phyloP scores from a whole-genome alignment of 208 protist genomes.

The Herpetomonas samuelpessoai region DNA sequence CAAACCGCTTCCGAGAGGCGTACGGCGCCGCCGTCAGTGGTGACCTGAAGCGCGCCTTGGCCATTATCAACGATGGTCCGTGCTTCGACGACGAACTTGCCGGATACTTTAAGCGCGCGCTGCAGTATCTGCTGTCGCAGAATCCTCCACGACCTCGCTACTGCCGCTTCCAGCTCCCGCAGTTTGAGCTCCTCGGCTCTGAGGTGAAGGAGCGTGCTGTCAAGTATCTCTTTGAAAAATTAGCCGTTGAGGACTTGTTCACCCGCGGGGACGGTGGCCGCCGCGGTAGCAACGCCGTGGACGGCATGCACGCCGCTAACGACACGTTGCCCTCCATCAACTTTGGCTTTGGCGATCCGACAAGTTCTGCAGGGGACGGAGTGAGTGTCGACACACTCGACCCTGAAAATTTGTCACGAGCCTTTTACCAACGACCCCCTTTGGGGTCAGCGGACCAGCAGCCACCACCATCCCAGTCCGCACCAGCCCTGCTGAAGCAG shows the following conservation, averaged over 20 bases:
- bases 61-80: constrained; percentile 4
- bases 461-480: too few species aligned
- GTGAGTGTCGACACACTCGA: constrained; percentile 5
- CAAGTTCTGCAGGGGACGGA: neutral
- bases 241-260: constrained; percentile 15
- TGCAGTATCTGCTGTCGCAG: constrained; percentile 8
- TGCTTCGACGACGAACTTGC: constrained; percentile 7
- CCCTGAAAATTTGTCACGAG: constrained; percentile 3
- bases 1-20: constrained; percentile 9
- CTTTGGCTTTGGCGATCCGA: constrained; percentile 17
- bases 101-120: neutral
- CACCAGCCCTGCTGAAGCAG: neutral
- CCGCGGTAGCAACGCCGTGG: neutral
- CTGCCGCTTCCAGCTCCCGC: constrained; percentile 48
- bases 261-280: neutral
- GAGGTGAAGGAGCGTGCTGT: neutral
- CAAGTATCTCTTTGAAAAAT: constrained; percentile 19
- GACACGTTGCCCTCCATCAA: constrained; percentile 15
- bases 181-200: constrained; percentile 32
- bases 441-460: neutral
- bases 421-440: neutral
- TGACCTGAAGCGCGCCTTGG: constrained; percentile 9
- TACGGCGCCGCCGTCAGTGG: constrained; percentile 11
- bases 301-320: neutral
- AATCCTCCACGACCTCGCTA: constrained; percentile 32